phyloP scores from a whole-genome alignment of 768 basidiomycete species.

The Russula brevipes region DNA sequence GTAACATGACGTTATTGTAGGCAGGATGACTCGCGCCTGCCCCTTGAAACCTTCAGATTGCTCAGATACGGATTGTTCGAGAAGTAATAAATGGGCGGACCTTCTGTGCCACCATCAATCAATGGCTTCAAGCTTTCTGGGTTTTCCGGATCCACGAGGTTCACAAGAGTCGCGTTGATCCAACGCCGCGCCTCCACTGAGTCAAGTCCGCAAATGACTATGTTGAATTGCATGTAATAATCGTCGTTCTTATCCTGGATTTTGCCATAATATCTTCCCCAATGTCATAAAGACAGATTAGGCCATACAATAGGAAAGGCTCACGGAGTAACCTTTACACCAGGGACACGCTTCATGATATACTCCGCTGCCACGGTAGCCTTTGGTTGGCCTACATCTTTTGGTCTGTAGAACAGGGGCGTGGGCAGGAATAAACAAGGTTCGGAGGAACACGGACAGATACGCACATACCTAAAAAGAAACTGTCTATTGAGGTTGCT shows the following conservation, averaged over 20 bases:
- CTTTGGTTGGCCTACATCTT: slow-evolving; percentile 92
- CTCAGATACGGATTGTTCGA: not conserved
- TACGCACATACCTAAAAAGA: slow-evolving; percentile 73
- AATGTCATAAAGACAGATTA: slow-evolving; percentile 8
- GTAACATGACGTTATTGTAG: slow-evolving; percentile 92
- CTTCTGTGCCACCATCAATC: slow-evolving; percentile 98
- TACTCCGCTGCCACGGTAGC: slow-evolving; percentile 93
- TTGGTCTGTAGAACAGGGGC: slow-evolving; percentile 45
- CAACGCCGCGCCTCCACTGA: slow-evolving; percentile 95
- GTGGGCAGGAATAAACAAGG: not conserved
- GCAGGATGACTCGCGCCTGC: slow-evolving; percentile 94
- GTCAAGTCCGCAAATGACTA: slow-evolving; percentile 95
- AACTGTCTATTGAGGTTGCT: slow-evolving; percentile 99
- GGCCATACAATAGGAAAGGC: slow-evolving; percentile 30
- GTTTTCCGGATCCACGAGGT: slow-evolving; percentile 88
- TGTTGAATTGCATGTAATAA: slow-evolving; percentile 95
- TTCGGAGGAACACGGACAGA: not conserved
- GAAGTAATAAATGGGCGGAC: slow-evolving; percentile 37
- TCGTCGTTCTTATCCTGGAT: slow-evolving; percentile 96
- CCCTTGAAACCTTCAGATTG: slow-evolving; percentile 82
- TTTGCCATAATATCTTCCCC: slow-evolving; percentile 82
- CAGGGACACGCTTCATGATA: slow-evolving; percentile 93
- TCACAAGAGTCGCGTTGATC: slow-evolving; percentile 98
- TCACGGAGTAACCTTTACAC: slow-evolving; percentile 95
- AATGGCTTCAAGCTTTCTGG: slow-evolving; percentile 93